phyloP scores from a whole-genome alignment of 805 yeast genomes.

The Phaffomyces thermotolerans region DNA sequence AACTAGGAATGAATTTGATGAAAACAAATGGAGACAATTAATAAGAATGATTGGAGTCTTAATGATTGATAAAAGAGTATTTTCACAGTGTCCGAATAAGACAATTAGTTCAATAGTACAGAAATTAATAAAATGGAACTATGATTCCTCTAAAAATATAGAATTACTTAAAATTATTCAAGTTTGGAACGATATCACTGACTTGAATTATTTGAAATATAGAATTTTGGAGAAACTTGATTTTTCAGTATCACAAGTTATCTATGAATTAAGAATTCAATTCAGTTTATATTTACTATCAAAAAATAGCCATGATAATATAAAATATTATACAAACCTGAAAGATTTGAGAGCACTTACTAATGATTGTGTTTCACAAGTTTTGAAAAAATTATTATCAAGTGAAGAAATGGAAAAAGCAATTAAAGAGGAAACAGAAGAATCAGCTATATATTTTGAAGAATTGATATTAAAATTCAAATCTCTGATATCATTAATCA shows the following conservation, averaged over 20 bases:
- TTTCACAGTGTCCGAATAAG: neutral
- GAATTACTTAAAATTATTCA: neutral
- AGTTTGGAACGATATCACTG: slow-evolving; percentile 4
- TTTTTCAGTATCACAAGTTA: neutral
- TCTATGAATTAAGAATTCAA: slow-evolving; percentile 2
- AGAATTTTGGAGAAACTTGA: slow-evolving; percentile 9
- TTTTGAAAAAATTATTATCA: neutral
- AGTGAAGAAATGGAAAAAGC: neutral
- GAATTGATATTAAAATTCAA: slow-evolving; percentile 1
- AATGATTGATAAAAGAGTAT: slow-evolving; percentile 10
- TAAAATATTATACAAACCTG: neutral
- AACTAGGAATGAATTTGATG: neutral
- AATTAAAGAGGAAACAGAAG: neutral
- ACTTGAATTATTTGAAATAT: neutral
- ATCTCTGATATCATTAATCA: neutral
- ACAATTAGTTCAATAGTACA: neutral
- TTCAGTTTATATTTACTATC: neutral
- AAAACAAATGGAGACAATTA: neutral
- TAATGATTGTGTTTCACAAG: no score
- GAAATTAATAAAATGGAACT: slow-evolving; percentile 6
- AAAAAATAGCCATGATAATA: neutral
- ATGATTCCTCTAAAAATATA: neutral
- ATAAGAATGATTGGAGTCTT: slow-evolving; percentile 5
- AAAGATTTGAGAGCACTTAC: no score
- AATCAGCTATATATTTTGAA: neutral